phyloP scores from a whole-genome alignment of 2,329 filamentous ascomycete genomes.

The Pseudodiploospora longispora region DNA sequence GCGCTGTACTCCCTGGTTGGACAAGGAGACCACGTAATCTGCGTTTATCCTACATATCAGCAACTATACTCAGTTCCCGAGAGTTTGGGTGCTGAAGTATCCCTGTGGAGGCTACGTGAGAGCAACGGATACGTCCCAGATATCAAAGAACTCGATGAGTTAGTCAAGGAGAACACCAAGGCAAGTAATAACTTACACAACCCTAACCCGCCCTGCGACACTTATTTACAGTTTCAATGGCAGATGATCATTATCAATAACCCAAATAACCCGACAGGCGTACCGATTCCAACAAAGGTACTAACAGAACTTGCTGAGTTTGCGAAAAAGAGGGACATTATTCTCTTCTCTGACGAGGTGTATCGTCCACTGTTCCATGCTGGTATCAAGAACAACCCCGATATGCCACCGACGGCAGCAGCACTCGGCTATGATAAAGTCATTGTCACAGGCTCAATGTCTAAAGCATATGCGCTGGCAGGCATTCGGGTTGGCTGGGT shows the following conservation, averaged over 20 bases:
- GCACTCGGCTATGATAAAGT: constrained; percentile 64
- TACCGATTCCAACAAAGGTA: constrained; percentile 53
- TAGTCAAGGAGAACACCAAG: constrained; percentile 65
- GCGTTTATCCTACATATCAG: constrained; percentile 81
- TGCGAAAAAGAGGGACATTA: constrained; percentile 54
- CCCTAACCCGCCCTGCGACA: neutral
- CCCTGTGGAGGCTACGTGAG: constrained; percentile 62
- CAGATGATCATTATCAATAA: constrained; percentile 52
- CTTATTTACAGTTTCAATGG: constrained; percentile 59
- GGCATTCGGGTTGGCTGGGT: constrained; percentile 81
- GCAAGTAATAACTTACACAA: constrained; percentile 28
- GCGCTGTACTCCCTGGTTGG: constrained; percentile 64
- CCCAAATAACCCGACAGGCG: constrained; percentile 77
- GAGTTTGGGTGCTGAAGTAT: constrained; percentile 68
- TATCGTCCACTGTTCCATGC: constrained; percentile 77
- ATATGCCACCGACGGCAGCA: constrained; percentile 55
- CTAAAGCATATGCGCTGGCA: constrained; percentile 76
- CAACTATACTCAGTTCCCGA: constrained; percentile 71
- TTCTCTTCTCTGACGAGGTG: constrained; percentile 70
- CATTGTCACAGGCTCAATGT: constrained; percentile 72
- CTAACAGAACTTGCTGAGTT: constrained; percentile 56
- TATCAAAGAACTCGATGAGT: constrained; percentile 52
- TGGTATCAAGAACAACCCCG: constrained; percentile 15
- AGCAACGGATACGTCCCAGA: constrained; percentile 60
- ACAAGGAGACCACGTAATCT: constrained; percentile 74